These are phyloP conservation scores for Apiospora rasikravindrae DNA, from an alignment of 2,329 filamentous ascomycete species.

Conservation along the genomic window DNA sequence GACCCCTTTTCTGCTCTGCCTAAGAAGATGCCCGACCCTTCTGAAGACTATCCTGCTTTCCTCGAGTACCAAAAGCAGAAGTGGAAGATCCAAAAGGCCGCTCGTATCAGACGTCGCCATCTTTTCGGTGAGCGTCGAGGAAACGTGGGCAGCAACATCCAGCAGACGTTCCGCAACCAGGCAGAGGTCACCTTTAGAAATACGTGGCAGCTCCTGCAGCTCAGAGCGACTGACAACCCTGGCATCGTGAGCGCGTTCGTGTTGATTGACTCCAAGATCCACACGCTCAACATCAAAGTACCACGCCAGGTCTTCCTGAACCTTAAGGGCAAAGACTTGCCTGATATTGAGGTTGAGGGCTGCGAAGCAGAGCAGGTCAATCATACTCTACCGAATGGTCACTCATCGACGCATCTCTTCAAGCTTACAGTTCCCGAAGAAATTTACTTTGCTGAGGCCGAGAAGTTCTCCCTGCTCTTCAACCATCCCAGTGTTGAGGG, in stretches of 20 bases:
- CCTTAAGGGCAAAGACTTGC: constrained; percentile 83
- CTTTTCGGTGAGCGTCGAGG: constrained; percentile 85
- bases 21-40: constrained; percentile 81
- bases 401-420: constrained; percentile 92
- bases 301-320: constrained; percentile 91
- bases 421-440: constrained; percentile 90
- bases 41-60: constrained; percentile 86
- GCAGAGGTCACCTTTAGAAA: constrained; percentile 88
- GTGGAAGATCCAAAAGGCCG: constrained; percentile 97
- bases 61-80: constrained; percentile 96
- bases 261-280: constrained; percentile 90
- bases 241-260: constrained; percentile 90
- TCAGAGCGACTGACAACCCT: constrained; percentile 80
- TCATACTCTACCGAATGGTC: constrained; percentile 91
- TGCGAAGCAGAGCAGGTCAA: constrained; percentile 93
- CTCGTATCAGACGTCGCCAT: constrained; percentile 82
- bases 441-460: constrained; percentile 81
- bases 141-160: constrained; percentile 68
- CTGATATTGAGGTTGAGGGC: constrained; percentile 83
- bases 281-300: constrained; percentile 86
- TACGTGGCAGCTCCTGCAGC: constrained; percentile 93
- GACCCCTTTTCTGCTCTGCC: constrained; percentile 87
- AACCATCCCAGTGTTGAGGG: constrained; percentile 95
- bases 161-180: constrained; percentile 84
- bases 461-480: constrained; percentile 83